Evolutionary conservation across 352 stramenopile genomes (phyloP).

Genomic region (Plasmopara muralis): DNA sequence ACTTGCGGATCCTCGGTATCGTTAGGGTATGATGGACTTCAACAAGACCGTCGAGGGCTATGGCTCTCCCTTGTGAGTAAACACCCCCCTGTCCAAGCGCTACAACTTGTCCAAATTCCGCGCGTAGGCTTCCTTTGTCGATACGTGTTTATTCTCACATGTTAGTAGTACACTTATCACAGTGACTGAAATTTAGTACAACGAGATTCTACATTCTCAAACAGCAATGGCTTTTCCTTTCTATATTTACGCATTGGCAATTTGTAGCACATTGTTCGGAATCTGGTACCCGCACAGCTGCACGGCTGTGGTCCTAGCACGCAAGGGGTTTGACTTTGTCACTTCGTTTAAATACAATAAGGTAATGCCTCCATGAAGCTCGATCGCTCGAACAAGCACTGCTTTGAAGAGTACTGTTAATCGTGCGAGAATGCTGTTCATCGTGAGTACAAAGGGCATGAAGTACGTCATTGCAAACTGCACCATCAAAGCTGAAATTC

Average conservation of each 20-base stretch:
- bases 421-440: slow-evolving; percentile 71
- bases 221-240: background rate
- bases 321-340: slow-evolving; percentile 74
- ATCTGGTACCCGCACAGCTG: slow-evolving; percentile 69
- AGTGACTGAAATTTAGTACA: no score
- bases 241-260: slow-evolving; percentile 46
- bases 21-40: slow-evolving; percentile 64
- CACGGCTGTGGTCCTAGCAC: slow-evolving; percentile 56
- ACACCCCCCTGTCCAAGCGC: background rate
- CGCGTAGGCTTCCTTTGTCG: slow-evolving; percentile 4
- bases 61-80: slow-evolving; percentile 30
- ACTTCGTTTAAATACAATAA: slow-evolving; percentile 76
- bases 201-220: no score
- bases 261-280: slow-evolving; percentile 32
- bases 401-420: slow-evolving; percentile 54
- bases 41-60: slow-evolving; percentile 51
- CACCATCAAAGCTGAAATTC: slow-evolving; percentile 36
- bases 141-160: background rate
- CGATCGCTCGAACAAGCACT: slow-evolving; percentile 51
- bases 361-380: slow-evolving; percentile 58
- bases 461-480: slow-evolving; percentile 86
- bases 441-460: slow-evolving; percentile 75
- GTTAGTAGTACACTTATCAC: no score
- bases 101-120: slow-evolving; percentile 16
- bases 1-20: slow-evolving; percentile 6